Evolutionary conservation across 768 basidiomycete genomes (phyloP).

Genomic region (Rhodocollybia butyracea): DNA sequence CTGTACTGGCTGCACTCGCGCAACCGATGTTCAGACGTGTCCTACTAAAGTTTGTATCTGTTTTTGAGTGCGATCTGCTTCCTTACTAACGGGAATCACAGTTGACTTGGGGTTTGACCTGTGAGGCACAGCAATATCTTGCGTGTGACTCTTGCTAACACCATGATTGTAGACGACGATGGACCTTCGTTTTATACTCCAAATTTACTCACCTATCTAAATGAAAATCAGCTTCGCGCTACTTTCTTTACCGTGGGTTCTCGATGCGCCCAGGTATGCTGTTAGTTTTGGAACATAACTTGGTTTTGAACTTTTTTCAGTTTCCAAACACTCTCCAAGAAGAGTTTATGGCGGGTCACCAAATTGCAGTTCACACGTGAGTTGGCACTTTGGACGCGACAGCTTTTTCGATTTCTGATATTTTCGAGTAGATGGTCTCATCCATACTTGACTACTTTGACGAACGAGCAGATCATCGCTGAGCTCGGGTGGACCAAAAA

Average conservation of each 20-base stretch:
- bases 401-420: conserved; percentile 31
- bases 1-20: conserved; percentile 61
- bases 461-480: conserved; percentile 81
- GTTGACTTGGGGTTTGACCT: conserved; percentile 40
- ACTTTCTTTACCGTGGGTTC: conserved; percentile 92
- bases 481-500: conserved; percentile 88
- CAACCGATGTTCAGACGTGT: conserved; percentile 74
- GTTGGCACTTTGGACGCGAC: background rate
- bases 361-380: conserved; percentile 66
- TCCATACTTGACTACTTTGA: conserved; percentile 56
- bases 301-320: background rate
- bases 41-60: conserved; percentile 41
- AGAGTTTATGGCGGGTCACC: conserved; percentile 77
- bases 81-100: conserved; percentile 41
- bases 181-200: conserved; percentile 80
- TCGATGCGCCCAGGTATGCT: conserved; percentile 27
- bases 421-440: conserved; percentile 73
- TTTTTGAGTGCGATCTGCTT: background rate
- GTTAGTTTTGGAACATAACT: background rate
- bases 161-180: conserved; percentile 59
- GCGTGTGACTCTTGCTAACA: background rate
- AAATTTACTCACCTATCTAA: conserved; percentile 67
- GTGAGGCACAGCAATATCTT: background rate
- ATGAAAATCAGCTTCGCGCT: conserved; percentile 59
- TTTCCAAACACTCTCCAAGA: conserved; percentile 55